Conservation (phyloP, 441 rosid species). For the Erysimum cheiri region DNA sequence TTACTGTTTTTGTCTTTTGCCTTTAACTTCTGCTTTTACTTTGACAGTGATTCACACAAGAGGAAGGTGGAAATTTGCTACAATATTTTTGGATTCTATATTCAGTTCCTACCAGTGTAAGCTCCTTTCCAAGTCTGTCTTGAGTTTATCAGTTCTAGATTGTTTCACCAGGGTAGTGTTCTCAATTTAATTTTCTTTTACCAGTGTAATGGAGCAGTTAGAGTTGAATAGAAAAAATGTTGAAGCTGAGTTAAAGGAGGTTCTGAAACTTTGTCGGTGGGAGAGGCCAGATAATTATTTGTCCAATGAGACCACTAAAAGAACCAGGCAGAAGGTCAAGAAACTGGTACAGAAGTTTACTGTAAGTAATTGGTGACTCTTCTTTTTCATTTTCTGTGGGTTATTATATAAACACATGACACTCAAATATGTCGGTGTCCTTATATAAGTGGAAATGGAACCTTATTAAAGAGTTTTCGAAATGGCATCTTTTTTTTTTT, state of each 20-base stretch:
- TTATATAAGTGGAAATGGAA: constrained; percentile 1
- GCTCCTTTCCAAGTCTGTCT: constrained; percentile 40
- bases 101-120: constrained; percentile 90
- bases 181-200: constrained; percentile 40
- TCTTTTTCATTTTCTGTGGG: constrained; percentile 18
- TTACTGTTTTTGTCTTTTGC: constrained; percentile 23
- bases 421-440: constrained; percentile 11
- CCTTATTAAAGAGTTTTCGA: constrained; percentile 18
- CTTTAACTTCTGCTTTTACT: constrained; percentile 20
- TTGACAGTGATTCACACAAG: constrained; percentile 66
- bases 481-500: constrained; percentile 33
- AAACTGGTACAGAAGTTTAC: constrained; percentile 82
- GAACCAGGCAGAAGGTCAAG: constrained; percentile 76
- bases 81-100: constrained; percentile 86
- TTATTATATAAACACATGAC: not conserved
- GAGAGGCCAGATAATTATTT: constrained; percentile 68
- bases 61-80: constrained; percentile 70
- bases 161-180: constrained; percentile 30
- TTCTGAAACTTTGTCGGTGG: constrained; percentile 82
- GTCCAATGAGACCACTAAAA: constrained; percentile 64
- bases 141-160: constrained; percentile 18
- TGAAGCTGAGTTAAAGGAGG: constrained; percentile 71
- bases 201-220: constrained; percentile 75
- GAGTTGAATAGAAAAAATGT: constrained; percentile 59
- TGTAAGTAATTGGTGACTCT: constrained; percentile 53